Evolutionary conservation across 2,329 filamentous ascomycete genomes (phyloP).

Genomic region (Colletotrichum camelliae): DNA sequence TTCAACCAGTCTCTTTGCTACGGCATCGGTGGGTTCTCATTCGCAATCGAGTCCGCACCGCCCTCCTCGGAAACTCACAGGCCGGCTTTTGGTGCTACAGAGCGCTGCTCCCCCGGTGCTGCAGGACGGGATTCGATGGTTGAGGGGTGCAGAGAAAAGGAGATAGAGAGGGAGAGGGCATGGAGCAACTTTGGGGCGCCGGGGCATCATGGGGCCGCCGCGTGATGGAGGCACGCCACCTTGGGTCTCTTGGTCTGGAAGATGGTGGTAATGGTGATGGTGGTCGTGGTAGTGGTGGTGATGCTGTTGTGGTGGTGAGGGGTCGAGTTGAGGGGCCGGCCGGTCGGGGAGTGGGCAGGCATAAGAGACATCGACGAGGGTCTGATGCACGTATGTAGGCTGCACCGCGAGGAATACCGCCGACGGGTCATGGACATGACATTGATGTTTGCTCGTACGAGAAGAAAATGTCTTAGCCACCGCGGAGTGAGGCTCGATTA

Average conservation of each 20-base stretch:
- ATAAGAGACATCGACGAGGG: not conserved
- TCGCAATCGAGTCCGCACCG: not conserved
- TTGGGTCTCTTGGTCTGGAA: not conserved
- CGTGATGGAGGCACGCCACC: slow-evolving; percentile 20
- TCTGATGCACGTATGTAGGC: not conserved
- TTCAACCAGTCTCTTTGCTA: not conserved
- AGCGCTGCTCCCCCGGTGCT: not conserved
- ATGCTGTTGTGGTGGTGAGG: not conserved
- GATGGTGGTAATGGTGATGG: not conserved
- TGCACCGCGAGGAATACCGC: not conserved
- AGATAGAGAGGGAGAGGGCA: not conserved
- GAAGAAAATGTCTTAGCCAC: slow-evolving; percentile 6
- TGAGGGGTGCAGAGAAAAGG: not conserved
- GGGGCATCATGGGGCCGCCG: slow-evolving; percentile 11
- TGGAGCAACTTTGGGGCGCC: not conserved
- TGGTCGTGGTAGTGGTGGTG: not conserved
- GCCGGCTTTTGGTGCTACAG: not conserved
- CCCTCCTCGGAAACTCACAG: not conserved
- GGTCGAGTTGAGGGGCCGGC: not conserved
- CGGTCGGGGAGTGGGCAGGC: not conserved
- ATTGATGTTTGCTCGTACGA: slow-evolving; percentile 12
- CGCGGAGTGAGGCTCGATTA: slow-evolving; percentile 7
- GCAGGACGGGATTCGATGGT: not conserved
- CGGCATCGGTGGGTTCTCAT: not conserved
- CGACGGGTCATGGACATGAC: not conserved